Percentiles rank a stretch among this genome's conserved stretches.
Evolutionary conservation across 495 filamentous ascomycete species (phyloP).

Genomic region (Penicillium coprophilum): DNA sequence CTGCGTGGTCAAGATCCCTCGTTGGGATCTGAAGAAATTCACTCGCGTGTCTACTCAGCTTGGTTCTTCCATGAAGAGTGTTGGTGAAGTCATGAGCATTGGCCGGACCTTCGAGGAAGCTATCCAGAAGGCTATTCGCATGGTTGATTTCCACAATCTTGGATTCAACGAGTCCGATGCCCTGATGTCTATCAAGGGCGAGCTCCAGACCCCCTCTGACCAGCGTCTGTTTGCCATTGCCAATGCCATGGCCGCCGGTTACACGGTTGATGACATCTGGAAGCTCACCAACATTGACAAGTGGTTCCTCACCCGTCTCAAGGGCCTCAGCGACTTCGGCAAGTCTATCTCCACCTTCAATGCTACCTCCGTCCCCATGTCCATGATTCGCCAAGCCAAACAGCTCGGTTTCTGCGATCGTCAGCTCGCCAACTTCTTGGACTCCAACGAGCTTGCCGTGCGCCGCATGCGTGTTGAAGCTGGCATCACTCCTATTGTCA

Average conservation of each 20-base stretch:
- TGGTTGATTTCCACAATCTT: conserved; percentile 91
- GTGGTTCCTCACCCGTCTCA: conserved; percentile 88
- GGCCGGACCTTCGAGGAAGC: conserved; percentile 96
- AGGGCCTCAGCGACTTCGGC: conserved; percentile 85
- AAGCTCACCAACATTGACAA: conserved; percentile 87
- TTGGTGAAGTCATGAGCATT: conserved; percentile 98
- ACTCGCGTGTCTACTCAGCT: conserved; percentile 92
- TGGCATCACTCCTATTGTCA: conserved; percentile 84
- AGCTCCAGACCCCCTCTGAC: conserved; percentile 95
- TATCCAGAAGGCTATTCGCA: conserved; percentile 95
- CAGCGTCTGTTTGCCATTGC: conserved; percentile 97
- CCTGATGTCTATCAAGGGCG: conserved; percentile 91
- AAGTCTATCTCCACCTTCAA: conserved; percentile 71
- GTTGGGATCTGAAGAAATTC: conserved; percentile 99
- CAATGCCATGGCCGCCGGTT: conserved; percentile 93
- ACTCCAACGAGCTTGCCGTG: conserved; percentile 87
- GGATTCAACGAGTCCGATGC: conserved; percentile 92
- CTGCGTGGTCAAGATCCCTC: conserved; percentile 97
- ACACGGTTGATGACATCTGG: conserved; percentile 94
- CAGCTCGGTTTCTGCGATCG: conserved; percentile 91
- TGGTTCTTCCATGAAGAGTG: conserved; percentile 98
- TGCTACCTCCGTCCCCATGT: conserved; percentile 61
- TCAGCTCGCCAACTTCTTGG: conserved; percentile 91
- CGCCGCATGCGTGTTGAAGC: conserved; percentile 77
- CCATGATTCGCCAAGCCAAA: conserved; percentile 78